A percentile compares a stretch with the other conserved stretches of the same genome.
Evolutionary conservation across 2,329 filamentous ascomycete genomes (phyloP).

Genomic region (Monosporascus sp.): DNA sequence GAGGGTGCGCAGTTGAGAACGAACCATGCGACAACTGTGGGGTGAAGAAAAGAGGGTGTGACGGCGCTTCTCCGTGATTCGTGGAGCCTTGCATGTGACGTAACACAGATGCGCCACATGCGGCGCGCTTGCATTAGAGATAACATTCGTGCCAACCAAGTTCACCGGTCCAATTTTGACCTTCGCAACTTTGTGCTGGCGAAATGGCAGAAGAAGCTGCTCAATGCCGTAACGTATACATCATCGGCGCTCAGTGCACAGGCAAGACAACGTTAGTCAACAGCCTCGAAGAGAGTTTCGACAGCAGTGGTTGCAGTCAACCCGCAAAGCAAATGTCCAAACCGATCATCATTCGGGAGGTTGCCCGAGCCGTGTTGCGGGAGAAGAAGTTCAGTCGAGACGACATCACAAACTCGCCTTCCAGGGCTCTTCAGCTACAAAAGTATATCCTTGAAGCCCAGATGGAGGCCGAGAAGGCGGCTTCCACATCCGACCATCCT

Average conservation of each 20-base stretch:
- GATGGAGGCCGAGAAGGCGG: conserved; percentile 19
- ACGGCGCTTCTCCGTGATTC: too few species aligned
- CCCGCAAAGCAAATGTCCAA: conserved; percentile 1
- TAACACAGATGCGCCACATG: too few species aligned
- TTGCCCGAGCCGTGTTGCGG: conserved; percentile 30
- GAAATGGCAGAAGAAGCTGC: not conserved
- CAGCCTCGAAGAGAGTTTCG: conserved; percentile 22
- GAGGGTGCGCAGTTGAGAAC: too few species aligned
- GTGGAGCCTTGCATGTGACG: too few species aligned
- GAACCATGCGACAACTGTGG: too few species aligned
- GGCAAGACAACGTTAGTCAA: conserved; percentile 39
- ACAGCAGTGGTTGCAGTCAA: too few species aligned
- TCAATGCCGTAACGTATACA: conserved; percentile 27
- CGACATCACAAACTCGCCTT: conserved; percentile 26
- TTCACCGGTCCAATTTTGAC: not conserved
- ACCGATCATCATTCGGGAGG: conserved; percentile 28
- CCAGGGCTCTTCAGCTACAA: conserved; percentile 29
- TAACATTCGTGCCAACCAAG: too few species aligned
- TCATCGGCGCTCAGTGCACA: conserved; percentile 38
- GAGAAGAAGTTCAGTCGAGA: conserved; percentile 25
- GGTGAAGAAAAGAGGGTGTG: too few species aligned
- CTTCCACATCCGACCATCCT: conserved; percentile 3
- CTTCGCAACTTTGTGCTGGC: conserved; percentile 5
- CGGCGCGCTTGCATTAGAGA: too few species aligned
- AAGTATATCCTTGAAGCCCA: conserved; percentile 33